Percentiles rank a stretch among this genome's conserved stretches.
Evolutionary conservation across 495 filamentous ascomycete species (phyloP).

Genomic region (Lophiotrema nucula): DNA sequence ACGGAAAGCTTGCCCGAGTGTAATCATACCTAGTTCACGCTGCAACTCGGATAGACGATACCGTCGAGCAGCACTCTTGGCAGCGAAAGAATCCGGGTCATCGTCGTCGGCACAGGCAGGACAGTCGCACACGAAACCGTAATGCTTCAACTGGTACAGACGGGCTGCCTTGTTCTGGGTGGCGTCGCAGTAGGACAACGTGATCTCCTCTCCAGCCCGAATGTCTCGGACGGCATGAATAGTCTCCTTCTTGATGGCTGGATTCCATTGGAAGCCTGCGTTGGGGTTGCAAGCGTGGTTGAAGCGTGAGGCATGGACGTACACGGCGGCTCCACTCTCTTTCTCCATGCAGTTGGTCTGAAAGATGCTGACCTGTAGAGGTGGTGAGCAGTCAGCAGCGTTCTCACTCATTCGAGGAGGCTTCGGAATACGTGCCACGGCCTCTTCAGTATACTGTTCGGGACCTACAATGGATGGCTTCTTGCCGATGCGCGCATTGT

Average conservation of each 20-base stretch:
- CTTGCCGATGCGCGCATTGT: constrained; percentile 19
- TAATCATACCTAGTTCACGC: too few species aligned
- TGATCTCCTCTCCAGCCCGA: constrained; percentile 36
- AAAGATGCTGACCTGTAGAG: constrained; percentile 37
- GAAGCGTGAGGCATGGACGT: constrained; percentile 30
- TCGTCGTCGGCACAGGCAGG: constrained; percentile 27
- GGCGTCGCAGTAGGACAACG: constrained; percentile 33
- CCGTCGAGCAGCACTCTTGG: constrained; percentile 17
- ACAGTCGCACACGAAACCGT: constrained; percentile 36
- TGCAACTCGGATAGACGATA: constrained; percentile 21
- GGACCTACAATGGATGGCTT: too few species aligned
- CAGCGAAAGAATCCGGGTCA: constrained; percentile 13
- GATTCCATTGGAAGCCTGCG: constrained; percentile 37
- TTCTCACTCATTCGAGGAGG: too few species aligned
- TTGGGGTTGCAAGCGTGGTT: constrained; percentile 42
- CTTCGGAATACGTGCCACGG: too few species aligned
- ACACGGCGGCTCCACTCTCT: constrained; percentile 30
- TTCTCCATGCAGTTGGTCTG: constrained; percentile 37
- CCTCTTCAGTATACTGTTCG: too few species aligned
- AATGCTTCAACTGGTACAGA: constrained; percentile 28
- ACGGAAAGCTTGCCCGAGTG: too few species aligned
- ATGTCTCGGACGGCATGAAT: constrained; percentile 36
- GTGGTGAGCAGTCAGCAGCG: too few species aligned
- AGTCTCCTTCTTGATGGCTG: constrained; percentile 21
- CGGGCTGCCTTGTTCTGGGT: constrained; percentile 13